Percentiles rank a stretch among this genome's conserved stretches.
These are phyloP conservation scores for Leccinum colubrinum DNA, from an alignment of 1,284 basidiomycete species.

Conservation along the genomic window DNA sequence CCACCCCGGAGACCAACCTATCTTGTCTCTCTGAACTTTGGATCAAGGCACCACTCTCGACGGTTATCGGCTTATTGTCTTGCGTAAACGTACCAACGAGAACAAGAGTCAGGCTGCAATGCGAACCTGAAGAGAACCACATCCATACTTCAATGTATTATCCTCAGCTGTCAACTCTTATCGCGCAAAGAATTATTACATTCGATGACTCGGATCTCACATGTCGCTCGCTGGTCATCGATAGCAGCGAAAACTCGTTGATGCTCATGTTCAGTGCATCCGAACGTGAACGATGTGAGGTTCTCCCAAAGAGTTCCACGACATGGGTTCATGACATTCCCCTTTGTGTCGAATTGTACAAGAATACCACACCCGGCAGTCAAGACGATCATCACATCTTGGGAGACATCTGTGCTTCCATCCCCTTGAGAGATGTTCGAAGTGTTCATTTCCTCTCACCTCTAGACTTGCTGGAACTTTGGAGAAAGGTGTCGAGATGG, in stretches of 20 bases:
- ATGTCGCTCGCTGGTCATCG: background rate
- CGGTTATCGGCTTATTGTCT: slow-evolving; percentile 4
- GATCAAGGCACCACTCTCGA: background rate
- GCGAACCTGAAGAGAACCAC: background rate
- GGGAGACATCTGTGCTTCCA: background rate
- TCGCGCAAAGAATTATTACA: background rate
- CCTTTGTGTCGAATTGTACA: background rate
- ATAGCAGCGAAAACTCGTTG: background rate
- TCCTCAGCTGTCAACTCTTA: background rate
- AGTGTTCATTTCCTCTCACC: background rate
- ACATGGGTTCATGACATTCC: background rate
- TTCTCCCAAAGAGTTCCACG: background rate
- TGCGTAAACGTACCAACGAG: background rate
- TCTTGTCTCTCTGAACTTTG: background rate
- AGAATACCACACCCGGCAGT: background rate
- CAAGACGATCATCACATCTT: background rate
- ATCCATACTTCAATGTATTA: background rate
- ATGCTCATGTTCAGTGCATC: background rate
- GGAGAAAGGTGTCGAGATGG: background rate
- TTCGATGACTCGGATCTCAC: background rate
- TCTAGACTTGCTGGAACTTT: background rate
- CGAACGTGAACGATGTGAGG: background rate
- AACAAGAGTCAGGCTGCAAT: background rate
- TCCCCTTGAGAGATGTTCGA: background rate
- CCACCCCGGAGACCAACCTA: background rate